Conservation (phyloP, 1,284 basidiomycete genomes). For the Coniferiporia sulphurascens region DNA sequence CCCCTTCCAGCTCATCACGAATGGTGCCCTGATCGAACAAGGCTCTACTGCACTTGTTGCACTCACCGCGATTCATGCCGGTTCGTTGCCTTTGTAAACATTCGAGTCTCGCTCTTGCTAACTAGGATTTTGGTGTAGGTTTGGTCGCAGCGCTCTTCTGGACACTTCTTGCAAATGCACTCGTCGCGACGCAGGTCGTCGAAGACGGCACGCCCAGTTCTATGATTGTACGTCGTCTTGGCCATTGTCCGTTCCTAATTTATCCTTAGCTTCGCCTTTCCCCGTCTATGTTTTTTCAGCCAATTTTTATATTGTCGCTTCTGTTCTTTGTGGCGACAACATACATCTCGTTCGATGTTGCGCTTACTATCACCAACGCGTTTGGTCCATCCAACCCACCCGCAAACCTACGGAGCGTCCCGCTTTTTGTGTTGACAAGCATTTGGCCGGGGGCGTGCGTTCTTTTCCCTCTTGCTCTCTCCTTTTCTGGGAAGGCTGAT, state of each 20-base stretch:
- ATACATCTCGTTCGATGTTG: slow-evolving; percentile 78
- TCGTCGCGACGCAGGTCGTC: slow-evolving; percentile 78
- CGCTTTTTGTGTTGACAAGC: slow-evolving; percentile 74
- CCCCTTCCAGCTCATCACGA: slow-evolving; percentile 74
- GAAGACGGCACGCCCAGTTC: slow-evolving; percentile 77
- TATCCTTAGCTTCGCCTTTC: neutral
- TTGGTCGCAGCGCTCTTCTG: slow-evolving; percentile 71
- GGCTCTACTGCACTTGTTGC: slow-evolving; percentile 63
- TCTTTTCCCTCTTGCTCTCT: slow-evolving; percentile 1
- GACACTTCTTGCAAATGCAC: slow-evolving; percentile 70
- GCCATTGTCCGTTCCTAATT: neutral
- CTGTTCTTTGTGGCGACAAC: slow-evolving; percentile 65
- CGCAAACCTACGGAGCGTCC: slow-evolving; percentile 50
- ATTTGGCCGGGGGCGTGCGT: slow-evolving; percentile 82
- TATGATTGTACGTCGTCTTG: slow-evolving; percentile 49
- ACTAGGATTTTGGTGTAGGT: slow-evolving; percentile 24
- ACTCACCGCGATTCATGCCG: slow-evolving; percentile 72
- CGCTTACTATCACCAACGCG: slow-evolving; percentile 51
- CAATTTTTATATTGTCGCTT: slow-evolving; percentile 53
- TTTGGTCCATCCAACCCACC: slow-evolving; percentile 61
- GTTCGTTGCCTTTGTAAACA: neutral
- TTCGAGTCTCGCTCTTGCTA: neutral
- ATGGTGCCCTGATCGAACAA: slow-evolving; percentile 71
- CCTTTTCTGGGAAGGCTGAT: neutral
- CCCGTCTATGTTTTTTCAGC: slow-evolving; percentile 35